Evolutionary conservation across 306 rosid genomes (phyloP), one percentile per base, ranked within the genome.

Genomic region (Begonia peltatifolia): DNA sequence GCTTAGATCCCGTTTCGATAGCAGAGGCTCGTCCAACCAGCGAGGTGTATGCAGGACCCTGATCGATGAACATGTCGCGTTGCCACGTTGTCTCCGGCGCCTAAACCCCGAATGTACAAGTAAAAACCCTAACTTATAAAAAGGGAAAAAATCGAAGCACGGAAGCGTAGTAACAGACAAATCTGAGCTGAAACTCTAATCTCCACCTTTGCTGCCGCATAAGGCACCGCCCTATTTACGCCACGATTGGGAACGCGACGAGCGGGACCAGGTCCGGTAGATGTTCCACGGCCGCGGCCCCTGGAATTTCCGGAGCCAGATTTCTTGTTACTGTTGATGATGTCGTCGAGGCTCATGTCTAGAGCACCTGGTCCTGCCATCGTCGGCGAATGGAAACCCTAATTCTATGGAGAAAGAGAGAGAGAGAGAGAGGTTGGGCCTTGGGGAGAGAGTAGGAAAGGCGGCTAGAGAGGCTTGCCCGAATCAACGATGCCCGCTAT

Each of bases 11-110:
- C 6, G 97, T 90, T 68, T 90, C 94, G 20, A 83, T 78, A 10
- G 94, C 30, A 44, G 46, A 47, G 25, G 42, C 49, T 23, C 35
- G 35, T 25, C 35, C 35, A 25, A 25, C 1, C 78, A 66, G 90
- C 17, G 61, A 71, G 1, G 71, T 16, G 52, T 2, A 70, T 10
- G 60, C 74, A 15, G 70, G 60, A 58, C 61, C 64, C 68, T 71
- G 84, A 72, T 83, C 95, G 51, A 62, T 53, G 47, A 25, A 80
- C 81, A 90, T 16, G 71, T 90, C 87, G 58, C 84, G 97, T 74
- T 83, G 85, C 97, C 97, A 90, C 18, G 84, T n/a, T 16, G 86
- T 9, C 76, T 85, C 95, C 63, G 94, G 92, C 50, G 92, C 95
- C 97, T 90, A 57, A 61, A 67, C 25, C 58, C 46, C 57, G 46